phyloP scores from a whole-genome alignment of 2,329 filamentous ascomycete genomes.

The Pseudogymnoascus sp. region DNA sequence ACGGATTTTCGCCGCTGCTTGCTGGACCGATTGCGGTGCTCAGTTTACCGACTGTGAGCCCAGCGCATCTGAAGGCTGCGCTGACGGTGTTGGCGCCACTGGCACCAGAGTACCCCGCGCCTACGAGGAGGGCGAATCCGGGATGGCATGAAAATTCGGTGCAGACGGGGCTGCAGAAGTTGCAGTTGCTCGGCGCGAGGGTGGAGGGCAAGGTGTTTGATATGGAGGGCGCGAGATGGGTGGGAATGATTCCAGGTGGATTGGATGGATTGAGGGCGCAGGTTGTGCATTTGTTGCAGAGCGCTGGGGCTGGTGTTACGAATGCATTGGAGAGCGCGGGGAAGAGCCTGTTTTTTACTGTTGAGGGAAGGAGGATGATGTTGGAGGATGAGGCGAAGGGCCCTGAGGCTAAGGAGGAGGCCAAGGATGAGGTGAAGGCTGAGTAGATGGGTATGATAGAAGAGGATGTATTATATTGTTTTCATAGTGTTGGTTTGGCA shows the following conservation, averaged over 20 bases:
- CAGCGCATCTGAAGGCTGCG: conserved; percentile 74
- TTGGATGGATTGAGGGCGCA: conserved; percentile 73
- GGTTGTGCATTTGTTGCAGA: conserved; percentile 73
- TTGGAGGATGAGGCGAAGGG: conserved; percentile 61
- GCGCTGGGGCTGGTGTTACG: conserved; percentile 69
- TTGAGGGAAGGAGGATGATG: conserved; percentile 75
- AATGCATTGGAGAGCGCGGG: conserved; percentile 70
- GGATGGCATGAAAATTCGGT: conserved; percentile 73
- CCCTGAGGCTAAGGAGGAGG: conserved; percentile 10
- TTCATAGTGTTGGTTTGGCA: conserved; percentile 5
- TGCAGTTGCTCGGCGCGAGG: conserved; percentile 78
- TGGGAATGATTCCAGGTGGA: conserved; percentile 72
- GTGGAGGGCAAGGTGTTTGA: conserved; percentile 60
- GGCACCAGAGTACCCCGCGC: conserved; percentile 67
- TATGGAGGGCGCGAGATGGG: conserved; percentile 48
- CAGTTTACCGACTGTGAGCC: conserved; percentile 74
- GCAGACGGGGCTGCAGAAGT: conserved; percentile 76
- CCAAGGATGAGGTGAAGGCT: conserved; percentile 18
- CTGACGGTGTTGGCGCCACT: conserved; percentile 71
- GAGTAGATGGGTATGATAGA: conserved; percentile 13
- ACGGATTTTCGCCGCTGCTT: conserved; percentile 67
- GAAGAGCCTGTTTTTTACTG: conserved; percentile 77
- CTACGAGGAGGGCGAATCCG: conserved; percentile 66
- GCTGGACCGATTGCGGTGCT: conserved; percentile 75
- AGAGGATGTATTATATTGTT: conserved; percentile 11